A percentile compares a stretch with the other conserved stretches of the same genome.
These are phyloP conservation scores for Didymosphaeria variabile DNA, from an alignment of 2,329 filamentous ascomycete genomes.

Conservation along the genomic window DNA sequence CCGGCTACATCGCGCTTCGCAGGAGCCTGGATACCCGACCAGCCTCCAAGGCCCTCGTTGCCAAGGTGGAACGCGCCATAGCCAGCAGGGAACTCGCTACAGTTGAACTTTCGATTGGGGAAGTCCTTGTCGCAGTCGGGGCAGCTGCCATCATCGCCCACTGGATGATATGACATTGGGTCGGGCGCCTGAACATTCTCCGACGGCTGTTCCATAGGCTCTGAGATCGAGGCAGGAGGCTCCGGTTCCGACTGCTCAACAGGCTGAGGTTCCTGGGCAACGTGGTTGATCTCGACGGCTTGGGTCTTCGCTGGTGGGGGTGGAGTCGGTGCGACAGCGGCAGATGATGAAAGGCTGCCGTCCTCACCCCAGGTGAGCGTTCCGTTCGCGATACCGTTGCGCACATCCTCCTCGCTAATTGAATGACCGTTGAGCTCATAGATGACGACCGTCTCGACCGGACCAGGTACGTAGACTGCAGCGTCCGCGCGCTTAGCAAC, in stretches of 20 bases:
- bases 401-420: slow-evolving; percentile 71
- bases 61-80: slow-evolving; percentile 80
- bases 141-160: slow-evolving; percentile 33
- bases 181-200: slow-evolving; percentile 1
- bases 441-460: slow-evolving; percentile 70
- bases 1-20: slow-evolving; percentile 44
- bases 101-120: slow-evolving; percentile 76
- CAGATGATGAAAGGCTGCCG: slow-evolving; percentile 56
- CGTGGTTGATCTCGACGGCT: slow-evolving; percentile 8
- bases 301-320: slow-evolving; percentile 23
- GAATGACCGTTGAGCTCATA: slow-evolving; percentile 75
- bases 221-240: slow-evolving; percentile 18
- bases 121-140: slow-evolving; percentile 73
- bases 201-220: slow-evolving; percentile 25
- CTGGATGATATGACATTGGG: slow-evolving; percentile 31
- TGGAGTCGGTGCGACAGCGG: slow-evolving; percentile 27
- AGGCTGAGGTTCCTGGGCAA: not conserved
- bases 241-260: slow-evolving; percentile 7
- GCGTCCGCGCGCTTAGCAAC: slow-evolving; percentile 61
- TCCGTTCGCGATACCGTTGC: slow-evolving; percentile 75
- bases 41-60: slow-evolving; percentile 77
- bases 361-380: slow-evolving; percentile 71
- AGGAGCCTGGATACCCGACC: slow-evolving; percentile 77
- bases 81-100: slow-evolving; percentile 76
- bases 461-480: slow-evolving; percentile 61